phyloP scores from a whole-genome alignment of 2,329 filamentous ascomycete genomes.

The Monosporascus sp. region DNA sequence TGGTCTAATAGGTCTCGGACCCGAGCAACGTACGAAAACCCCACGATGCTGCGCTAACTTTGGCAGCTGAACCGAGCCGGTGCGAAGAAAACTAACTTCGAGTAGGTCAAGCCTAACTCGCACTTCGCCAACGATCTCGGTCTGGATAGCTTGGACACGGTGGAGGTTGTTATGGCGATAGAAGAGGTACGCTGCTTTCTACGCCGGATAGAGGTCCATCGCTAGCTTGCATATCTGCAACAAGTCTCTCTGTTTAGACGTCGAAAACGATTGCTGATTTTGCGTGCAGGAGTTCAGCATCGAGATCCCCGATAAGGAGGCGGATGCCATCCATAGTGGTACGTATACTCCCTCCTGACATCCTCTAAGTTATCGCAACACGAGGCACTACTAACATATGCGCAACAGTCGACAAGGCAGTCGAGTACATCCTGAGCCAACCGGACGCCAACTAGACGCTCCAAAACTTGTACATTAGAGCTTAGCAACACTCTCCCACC shows the following conservation, averaged over 20 bases:
- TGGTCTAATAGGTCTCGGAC: conserved; percentile 58
- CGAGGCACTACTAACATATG: conserved; percentile 10
- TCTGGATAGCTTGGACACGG: conserved; percentile 94
- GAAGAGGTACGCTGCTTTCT: conserved; percentile 67
- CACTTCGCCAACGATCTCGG: conserved; percentile 98
- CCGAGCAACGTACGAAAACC: conserved; percentile 50
- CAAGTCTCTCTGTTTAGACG: background rate
- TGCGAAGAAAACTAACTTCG: conserved; percentile 6
- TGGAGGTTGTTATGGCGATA: conserved; percentile 99
- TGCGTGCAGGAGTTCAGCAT: conserved; percentile 63
- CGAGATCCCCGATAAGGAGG: conserved; percentile 97
- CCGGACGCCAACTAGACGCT: conserved; percentile 69
- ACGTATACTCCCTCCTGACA: conserved; percentile 36
- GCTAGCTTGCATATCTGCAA: no score
- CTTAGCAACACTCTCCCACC: conserved; percentile 14
- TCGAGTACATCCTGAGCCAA: conserved; percentile 89
- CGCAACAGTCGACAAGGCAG: conserved; percentile 77
- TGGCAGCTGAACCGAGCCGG: background rate
- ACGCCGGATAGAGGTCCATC: background rate
- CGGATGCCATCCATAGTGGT: conserved; percentile 91
- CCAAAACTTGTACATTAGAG: conserved; percentile 22
- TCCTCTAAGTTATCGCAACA: conserved; percentile 1
- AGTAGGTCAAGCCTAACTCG: conserved; percentile 72
- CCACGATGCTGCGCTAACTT: background rate
- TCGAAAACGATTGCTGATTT: conserved; percentile 16